Evolutionary conservation across 306 rosid species (phyloP).

Genomic region (Quercus berberidifolia): DNA sequence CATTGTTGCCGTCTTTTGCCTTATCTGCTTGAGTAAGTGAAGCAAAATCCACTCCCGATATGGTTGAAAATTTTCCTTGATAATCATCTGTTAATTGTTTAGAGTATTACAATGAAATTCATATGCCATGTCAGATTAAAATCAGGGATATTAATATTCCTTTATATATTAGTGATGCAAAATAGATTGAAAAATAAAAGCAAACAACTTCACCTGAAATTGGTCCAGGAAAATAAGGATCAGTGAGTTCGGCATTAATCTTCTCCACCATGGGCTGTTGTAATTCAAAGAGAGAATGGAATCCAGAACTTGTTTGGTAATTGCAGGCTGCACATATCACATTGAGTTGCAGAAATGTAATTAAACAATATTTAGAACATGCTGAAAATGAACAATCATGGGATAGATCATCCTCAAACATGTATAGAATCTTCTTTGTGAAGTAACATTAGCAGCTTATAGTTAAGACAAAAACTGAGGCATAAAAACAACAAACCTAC

Average conservation of each 20-base stretch:
- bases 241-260: slow-evolving; percentile 32
- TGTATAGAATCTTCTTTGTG: slow-evolving; percentile 4
- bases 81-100: slow-evolving; percentile 41
- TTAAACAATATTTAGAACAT: slow-evolving; percentile 1
- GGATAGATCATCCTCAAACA: neutral
- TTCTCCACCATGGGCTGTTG: slow-evolving; percentile 44
- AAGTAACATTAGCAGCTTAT: neutral
- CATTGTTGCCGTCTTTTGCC: slow-evolving; percentile 29
- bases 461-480: slow-evolving; percentile 11
- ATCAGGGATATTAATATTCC: slow-evolving; percentile 1
- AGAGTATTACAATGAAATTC: slow-evolving; percentile 4
- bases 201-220: slow-evolving; percentile 41
- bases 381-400: neutral
- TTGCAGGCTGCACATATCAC: slow-evolving; percentile 47
- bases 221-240: slow-evolving; percentile 31
- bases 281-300: slow-evolving; percentile 38
- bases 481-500: slow-evolving; percentile 23
- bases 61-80: slow-evolving; percentile 41
- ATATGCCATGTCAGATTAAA: slow-evolving; percentile 9
- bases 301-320: slow-evolving; percentile 46
- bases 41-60: slow-evolving; percentile 38
- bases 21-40: slow-evolving; percentile 38
- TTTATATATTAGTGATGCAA: neutral
- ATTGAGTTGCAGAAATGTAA: slow-evolving; percentile 10
- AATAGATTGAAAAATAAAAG: neutral